Percentiles rank a stretch among this genome's conserved stretches.
Evolutionary conservation across 2,329 filamentous ascomycete species (phyloP).

Genomic region (Rutstroemia sp.): DNA sequence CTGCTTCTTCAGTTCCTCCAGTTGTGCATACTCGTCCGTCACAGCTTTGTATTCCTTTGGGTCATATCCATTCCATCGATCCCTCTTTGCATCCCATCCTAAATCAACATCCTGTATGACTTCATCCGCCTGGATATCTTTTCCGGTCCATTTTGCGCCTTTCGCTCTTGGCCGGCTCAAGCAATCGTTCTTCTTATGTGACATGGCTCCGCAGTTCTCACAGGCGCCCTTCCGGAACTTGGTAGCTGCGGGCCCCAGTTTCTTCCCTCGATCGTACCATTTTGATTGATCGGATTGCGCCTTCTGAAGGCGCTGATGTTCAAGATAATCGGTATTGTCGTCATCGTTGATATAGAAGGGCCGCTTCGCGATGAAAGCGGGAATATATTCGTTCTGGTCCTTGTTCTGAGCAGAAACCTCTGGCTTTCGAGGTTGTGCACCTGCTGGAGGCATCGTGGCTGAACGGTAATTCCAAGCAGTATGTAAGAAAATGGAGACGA

Average conservation of each 20-base stretch:
- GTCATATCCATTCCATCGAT: slow-evolving; percentile 98
- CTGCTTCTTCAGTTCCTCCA: slow-evolving; percentile 64
- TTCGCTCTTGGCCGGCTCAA: slow-evolving; percentile 79
- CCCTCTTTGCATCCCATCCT: slow-evolving; percentile 94
- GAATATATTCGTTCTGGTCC: slow-evolving; percentile 97
- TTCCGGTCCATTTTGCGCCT: slow-evolving; percentile 86
- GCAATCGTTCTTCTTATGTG: slow-evolving; percentile 92
- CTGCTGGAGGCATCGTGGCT: slow-evolving; percentile 34
- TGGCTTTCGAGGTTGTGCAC: slow-evolving; percentile 28
- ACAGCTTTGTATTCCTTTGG: slow-evolving; percentile 76
- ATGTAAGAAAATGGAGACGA: not conserved
- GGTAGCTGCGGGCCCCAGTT: slow-evolving; percentile 77
- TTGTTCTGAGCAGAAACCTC: slow-evolving; percentile 48
- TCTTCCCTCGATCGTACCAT: slow-evolving; percentile 91
- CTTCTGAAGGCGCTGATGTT: slow-evolving; percentile 81
- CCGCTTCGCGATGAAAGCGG: slow-evolving; percentile 94
- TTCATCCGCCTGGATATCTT: slow-evolving; percentile 90
- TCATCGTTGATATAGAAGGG: slow-evolving; percentile 89
- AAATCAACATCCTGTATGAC: slow-evolving; percentile 76
- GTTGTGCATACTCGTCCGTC: slow-evolving; percentile 81
- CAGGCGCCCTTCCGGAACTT: slow-evolving; percentile 98
- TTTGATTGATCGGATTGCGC: slow-evolving; percentile 59
- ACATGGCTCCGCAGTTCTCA: slow-evolving; percentile 97
- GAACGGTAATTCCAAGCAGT: not conserved
- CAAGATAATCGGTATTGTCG: slow-evolving; percentile 79